Base-by-base conservation (phyloP, 306 rosid genomes). In the Rosa persica region DNA sequence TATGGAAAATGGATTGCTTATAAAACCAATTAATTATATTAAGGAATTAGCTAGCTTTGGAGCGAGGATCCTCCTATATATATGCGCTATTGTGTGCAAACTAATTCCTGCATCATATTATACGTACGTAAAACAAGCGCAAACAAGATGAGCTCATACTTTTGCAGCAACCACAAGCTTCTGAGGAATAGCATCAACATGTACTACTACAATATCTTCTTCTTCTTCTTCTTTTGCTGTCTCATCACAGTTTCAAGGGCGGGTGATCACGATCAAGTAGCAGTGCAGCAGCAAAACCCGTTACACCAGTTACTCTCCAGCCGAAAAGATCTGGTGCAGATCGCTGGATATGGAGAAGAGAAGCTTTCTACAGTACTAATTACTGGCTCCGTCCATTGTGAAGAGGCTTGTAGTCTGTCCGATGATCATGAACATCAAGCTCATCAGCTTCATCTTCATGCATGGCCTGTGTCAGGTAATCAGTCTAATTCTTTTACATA, bases 291-390 rank as follows among this genome's bases (percentile, higher is more conserved):
- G 6, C 84, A 80, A 13, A 60, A 66, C 30, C 79, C 75, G 22
- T 62, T 86, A 70, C 71, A 84, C 2, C 89, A 82, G 49, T 34
- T 74, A 27, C 69, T 81, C 64, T 75, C 83, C 46, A 87, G 86
- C 87, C 84, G 90, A 80, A 90, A 93, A 6, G 97, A 95, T 46
- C 73, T 87, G 81, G 85, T 84, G 81, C 79, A 83, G 54, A 79
- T 88, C 39, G 98, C 98, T 74, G 99, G 99, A 46, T 93, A 95
- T 85, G 98, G 99, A 72, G 97, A 95, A 76, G 92, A 93, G 73
- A 95, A 85, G 85, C 89, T 95, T 27, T 95, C 99, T 73, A 95
- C 98, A 0, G 99, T 95, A n/a, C 84, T 95, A 11, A 81, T 95
- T 44, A 86, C 92, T 15, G 99, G 98, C 5, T 95, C 99, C 4